phyloP scores from a whole-genome alignment of 148 eudicot genomes.

The Chenopodium album region DNA sequence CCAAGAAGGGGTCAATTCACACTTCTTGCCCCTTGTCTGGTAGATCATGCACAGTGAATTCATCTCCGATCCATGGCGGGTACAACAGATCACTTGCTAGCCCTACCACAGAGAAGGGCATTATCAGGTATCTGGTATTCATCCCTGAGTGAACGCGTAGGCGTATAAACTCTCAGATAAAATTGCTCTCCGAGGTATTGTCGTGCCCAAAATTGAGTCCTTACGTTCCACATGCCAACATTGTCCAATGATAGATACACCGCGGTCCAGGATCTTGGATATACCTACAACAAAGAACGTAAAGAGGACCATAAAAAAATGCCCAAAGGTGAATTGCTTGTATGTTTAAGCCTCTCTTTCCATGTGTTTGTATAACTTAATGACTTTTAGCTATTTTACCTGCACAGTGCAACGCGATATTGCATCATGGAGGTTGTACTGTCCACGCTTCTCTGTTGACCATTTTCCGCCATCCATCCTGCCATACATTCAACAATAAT shows the following conservation, averaged over 20 bases:
- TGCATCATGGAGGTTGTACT: constrained; percentile 73
- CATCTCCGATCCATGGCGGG: background rate
- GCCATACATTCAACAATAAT: constrained; percentile 5
- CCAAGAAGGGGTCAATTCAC: background rate
- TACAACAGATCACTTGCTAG: constrained; percentile 7
- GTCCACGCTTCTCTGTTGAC: constrained; percentile 45
- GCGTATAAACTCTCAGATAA: constrained; percentile 33
- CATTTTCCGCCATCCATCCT: constrained; percentile 78
- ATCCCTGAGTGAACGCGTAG: constrained; percentile 31
- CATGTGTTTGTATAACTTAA: background rate
- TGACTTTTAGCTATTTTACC: constrained; percentile 26
- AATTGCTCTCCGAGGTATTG: constrained; percentile 42
- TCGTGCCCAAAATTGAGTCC: constrained; percentile 42
- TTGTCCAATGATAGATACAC: constrained; percentile 39
- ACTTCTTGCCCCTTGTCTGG: no score
- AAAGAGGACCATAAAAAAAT: no score
- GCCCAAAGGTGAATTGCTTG: background rate
- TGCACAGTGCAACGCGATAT: constrained; percentile 71
- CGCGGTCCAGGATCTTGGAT: constrained; percentile 44
- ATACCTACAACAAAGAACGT: constrained; percentile 23
- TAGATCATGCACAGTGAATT: no score
- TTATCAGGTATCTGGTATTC: constrained; percentile 39
- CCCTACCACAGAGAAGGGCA: constrained; percentile 39
- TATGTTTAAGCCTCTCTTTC: no score
- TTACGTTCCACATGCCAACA: constrained; percentile 45